phyloP scores from a whole-genome alignment of 1,284 basidiomycete species.

The Dichomitus squalens region DNA sequence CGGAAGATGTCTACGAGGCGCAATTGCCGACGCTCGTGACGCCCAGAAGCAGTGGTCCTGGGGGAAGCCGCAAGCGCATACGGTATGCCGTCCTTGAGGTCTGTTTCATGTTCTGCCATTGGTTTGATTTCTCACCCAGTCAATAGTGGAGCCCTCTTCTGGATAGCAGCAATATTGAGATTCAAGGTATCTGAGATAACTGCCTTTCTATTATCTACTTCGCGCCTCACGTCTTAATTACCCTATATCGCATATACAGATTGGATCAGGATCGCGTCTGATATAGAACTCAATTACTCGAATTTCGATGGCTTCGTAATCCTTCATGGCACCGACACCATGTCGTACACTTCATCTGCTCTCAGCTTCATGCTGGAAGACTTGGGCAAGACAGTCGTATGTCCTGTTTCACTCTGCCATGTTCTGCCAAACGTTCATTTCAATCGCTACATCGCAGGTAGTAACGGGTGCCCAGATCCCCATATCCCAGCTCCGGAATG shows the following conservation, averaged over 20 bases:
- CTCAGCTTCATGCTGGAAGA: slow-evolving; percentile 90
- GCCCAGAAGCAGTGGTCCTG: slow-evolving; percentile 64
- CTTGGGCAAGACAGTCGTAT: slow-evolving; percentile 85
- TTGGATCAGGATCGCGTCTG: slow-evolving; percentile 87
- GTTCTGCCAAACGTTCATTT: neutral
- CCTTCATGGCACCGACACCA: slow-evolving; percentile 93
- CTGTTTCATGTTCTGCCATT: slow-evolving; percentile 20
- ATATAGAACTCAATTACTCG: slow-evolving; percentile 88
- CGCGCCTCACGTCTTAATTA: slow-evolving; percentile 13
- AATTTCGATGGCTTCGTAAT: slow-evolving; percentile 89
- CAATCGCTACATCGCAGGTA: slow-evolving; percentile 50
- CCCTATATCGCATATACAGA: slow-evolving; percentile 48
- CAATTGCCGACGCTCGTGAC: slow-evolving; percentile 76
- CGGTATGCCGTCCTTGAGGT: slow-evolving; percentile 83
- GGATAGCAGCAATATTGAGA: slow-evolving; percentile 88
- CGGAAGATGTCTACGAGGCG: slow-evolving; percentile 68
- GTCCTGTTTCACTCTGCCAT: neutral
- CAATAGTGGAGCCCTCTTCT: slow-evolving; percentile 81
- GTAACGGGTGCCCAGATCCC: slow-evolving; percentile 94
- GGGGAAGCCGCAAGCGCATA: slow-evolving; percentile 69
- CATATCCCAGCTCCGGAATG: slow-evolving; percentile 84
- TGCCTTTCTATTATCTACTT: neutral
- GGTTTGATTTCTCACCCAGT: neutral
- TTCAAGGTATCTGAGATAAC: slow-evolving; percentile 54
- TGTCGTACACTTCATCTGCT: slow-evolving; percentile 88